Percentiles rank a stretch among this genome's conserved stretches.
These are phyloP conservation scores for Russula ochroleuca DNA, from an alignment of 768 basidiomycete genomes.

Conservation along the genomic window DNA sequence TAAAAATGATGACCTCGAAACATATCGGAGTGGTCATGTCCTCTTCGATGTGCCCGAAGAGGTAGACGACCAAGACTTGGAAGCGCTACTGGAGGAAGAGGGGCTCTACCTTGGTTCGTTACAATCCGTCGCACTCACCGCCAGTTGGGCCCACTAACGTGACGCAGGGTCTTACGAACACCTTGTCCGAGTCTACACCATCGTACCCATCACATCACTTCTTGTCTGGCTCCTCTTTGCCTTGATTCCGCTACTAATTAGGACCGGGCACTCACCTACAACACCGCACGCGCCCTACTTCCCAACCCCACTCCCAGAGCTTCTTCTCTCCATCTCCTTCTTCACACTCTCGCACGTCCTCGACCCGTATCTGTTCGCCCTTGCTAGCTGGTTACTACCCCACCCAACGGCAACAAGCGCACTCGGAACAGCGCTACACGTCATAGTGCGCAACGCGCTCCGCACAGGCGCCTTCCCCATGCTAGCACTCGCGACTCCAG, in stretches of 20 bases:
- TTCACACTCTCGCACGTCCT: slow-evolving; percentile 58
- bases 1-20: slow-evolving; percentile 18
- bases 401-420: slow-evolving; percentile 36
- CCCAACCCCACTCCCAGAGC: slow-evolving; percentile 61
- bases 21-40: slow-evolving; percentile 10
- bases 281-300: slow-evolving; percentile 47
- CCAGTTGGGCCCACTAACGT: background rate
- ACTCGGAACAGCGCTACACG: slow-evolving; percentile 44
- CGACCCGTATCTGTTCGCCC: slow-evolving; percentile 44
- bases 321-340: slow-evolving; percentile 55
- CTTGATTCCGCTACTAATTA: slow-evolving; percentile 46
- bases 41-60: slow-evolving; percentile 26
- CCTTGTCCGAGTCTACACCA: slow-evolving; percentile 47
- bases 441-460: slow-evolving; percentile 48
- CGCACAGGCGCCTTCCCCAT: slow-evolving; percentile 53
- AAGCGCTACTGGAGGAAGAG: slow-evolving; percentile 18
- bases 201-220: slow-evolving; percentile 32
- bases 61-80: slow-evolving; percentile 18
- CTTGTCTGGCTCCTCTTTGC: slow-evolving; percentile 50
- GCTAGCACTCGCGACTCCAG: slow-evolving; percentile 47
- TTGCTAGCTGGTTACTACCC: slow-evolving; percentile 35
- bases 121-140: background rate
- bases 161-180: slow-evolving; percentile 57
- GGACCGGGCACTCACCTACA: slow-evolving; percentile 32
- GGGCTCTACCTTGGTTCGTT: slow-evolving; percentile 27